Evolutionary conservation across 228 moss, liverwort and hornwort genomes (phyloP).

Genomic region (Sphagnum magellanicum): DNA sequence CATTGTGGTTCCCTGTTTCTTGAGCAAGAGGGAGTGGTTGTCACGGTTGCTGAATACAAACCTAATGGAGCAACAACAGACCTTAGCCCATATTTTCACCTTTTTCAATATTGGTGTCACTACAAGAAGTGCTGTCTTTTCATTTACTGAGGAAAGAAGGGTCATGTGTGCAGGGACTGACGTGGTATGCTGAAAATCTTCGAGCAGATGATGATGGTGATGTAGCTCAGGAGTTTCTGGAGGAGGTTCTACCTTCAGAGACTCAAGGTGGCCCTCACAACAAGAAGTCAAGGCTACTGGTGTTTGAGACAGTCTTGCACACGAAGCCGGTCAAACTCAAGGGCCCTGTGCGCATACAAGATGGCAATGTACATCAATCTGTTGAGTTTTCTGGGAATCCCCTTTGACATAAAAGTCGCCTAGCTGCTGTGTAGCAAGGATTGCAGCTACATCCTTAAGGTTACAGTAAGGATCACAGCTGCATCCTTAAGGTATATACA

Average conservation of each 20-base stretch:
- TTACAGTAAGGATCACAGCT: too few relatives aligned
- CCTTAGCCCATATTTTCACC: too few relatives aligned
- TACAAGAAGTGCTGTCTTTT: too few relatives aligned
- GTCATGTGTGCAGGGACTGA: constrained; percentile 56
- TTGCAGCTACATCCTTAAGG: too few relatives aligned
- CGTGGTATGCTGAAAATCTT: constrained; percentile 77
- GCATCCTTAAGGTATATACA: too few relatives aligned
- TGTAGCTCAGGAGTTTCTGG: constrained; percentile 93
- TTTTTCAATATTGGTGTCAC: too few relatives aligned
- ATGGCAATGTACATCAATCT: constrained; percentile 86
- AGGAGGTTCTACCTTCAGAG: constrained; percentile 59
- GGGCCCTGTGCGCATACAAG: constrained; percentile 80
- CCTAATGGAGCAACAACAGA: too few relatives aligned
- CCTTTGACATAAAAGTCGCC: constrained; percentile 40
- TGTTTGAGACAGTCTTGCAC: constrained; percentile 59
- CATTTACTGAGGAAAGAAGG: neutral
- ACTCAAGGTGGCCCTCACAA: constrained; percentile 18
- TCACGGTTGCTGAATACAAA: too few relatives aligned
- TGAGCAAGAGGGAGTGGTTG: too few relatives aligned
- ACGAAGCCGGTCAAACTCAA: constrained; percentile 84
- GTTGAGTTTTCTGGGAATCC: constrained; percentile 36
- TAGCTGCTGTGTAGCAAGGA: too few relatives aligned
- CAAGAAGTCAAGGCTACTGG: constrained; percentile 28
- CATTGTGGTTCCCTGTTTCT: too few relatives aligned
- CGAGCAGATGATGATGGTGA: constrained; percentile 91